These are phyloP conservation scores for Rhododendron henanense DNA, from an alignment of 148 eudicot genomes.

Conservation along the genomic window DNA sequence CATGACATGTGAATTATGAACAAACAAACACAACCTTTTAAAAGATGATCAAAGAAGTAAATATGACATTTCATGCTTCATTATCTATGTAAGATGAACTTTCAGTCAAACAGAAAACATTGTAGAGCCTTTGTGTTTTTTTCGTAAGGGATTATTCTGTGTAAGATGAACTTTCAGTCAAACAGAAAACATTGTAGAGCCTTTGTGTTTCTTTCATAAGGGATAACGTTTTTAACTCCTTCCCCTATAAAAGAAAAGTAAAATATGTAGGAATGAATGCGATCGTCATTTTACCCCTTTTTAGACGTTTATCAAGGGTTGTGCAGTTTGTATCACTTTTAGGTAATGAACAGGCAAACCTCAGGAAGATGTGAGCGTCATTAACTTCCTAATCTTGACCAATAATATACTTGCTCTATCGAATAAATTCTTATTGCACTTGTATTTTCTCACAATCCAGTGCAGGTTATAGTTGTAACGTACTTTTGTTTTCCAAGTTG, in stretches of 20 bases:
- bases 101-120: no score
- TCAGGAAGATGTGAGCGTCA: background rate
- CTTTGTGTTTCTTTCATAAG: background rate
- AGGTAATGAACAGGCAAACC: no score
- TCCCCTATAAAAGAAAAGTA: background rate
- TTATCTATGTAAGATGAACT: no score
- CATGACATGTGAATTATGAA: background rate
- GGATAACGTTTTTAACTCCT: background rate
- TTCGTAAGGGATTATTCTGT: no score
- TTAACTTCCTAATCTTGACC: background rate
- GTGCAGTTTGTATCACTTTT: no score
- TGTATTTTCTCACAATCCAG: background rate
- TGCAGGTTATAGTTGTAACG: no score
- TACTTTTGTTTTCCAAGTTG: background rate
- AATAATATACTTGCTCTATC: background rate
- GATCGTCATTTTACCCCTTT: background rate
- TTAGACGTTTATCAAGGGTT: background rate
- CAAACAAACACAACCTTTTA: background rate
- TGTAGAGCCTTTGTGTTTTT: no score
- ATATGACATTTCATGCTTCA: background rate
- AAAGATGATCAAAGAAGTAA: background rate
- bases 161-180: background rate
- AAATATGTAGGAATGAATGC: background rate
- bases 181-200: background rate
- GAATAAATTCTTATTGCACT: background rate